A percentile compares a stretch with the other conserved stretches of the same genome.
phyloP scores from a whole-genome alignment of 179 eudicot species.

The Spergularia azorica region DNA sequence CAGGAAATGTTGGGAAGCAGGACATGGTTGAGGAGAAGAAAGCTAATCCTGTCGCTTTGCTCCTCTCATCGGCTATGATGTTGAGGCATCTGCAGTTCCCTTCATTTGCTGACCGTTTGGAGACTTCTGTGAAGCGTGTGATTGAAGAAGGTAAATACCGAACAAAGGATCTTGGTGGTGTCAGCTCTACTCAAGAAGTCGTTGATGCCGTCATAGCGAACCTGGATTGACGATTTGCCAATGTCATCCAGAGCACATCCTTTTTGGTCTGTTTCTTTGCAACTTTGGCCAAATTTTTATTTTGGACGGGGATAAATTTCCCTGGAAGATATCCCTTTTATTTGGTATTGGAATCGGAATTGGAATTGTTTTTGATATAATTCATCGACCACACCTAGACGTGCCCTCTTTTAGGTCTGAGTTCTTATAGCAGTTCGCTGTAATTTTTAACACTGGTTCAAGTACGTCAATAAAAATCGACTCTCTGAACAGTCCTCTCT shows the following conservation, averaged over 20 bases:
- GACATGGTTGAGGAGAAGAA: slow-evolving; percentile 70
- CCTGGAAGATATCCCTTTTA: neutral
- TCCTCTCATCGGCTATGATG: slow-evolving; percentile 96
- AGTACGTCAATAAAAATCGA: neutral
- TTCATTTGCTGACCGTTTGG: slow-evolving; percentile 81
- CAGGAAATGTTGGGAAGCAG: slow-evolving; percentile 85
- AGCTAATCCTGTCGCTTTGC: slow-evolving; percentile 90
- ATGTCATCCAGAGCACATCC: neutral
- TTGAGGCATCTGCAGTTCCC: slow-evolving; percentile 93
- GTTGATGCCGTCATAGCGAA: slow-evolving; percentile 85
- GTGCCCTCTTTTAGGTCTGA: slow-evolving; percentile 6
- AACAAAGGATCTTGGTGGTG: slow-evolving; percentile 88
- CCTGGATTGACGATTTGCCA: slow-evolving; percentile 39
- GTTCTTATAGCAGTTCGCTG: neutral
- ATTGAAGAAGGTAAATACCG: slow-evolving; percentile 57
- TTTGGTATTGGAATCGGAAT: neutral
- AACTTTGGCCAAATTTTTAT: neutral
- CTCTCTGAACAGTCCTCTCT: neutral
- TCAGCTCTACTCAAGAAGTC: slow-evolving; percentile 72
- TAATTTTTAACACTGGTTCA: slow-evolving; percentile 2
- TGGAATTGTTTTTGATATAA: neutral
- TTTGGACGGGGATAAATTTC: neutral
- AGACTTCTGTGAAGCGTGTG: slow-evolving; percentile 67
- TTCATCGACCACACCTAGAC: neutral
- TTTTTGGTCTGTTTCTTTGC: slow-evolving; percentile 9